These are phyloP conservation scores for Corchorus capsularis DNA, from an alignment of 345 rosid genomes.

Conservation along the genomic window DNA sequence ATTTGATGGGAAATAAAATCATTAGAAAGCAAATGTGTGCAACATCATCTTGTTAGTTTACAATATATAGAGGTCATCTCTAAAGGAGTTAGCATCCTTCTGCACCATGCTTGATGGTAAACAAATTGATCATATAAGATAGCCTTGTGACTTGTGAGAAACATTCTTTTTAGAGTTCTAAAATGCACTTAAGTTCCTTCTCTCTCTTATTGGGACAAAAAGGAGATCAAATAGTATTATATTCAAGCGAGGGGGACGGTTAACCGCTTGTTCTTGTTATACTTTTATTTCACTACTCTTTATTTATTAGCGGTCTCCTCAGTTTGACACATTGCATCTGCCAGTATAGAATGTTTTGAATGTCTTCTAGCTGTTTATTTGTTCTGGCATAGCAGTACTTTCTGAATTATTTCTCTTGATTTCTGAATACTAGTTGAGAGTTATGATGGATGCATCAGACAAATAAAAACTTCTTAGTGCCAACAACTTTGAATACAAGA, in stretches of 20 bases:
- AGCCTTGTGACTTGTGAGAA: not conserved
- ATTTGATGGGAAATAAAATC: slow-evolving; percentile 9
- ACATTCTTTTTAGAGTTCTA: not conserved
- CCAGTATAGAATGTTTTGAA: not conserved
- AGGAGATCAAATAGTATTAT: not conserved
- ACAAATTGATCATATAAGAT: not conserved
- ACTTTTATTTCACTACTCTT: not conserved
- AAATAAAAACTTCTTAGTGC: not conserved
- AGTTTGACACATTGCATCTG: not conserved
- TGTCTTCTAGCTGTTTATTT: not conserved
- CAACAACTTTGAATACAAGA: slow-evolving; percentile 9
- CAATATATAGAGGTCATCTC: not conserved
- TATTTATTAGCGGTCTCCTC: not conserved
- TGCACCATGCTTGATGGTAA: not conserved
- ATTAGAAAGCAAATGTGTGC: not conserved
- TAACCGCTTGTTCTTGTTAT: not conserved
- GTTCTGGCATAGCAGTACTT: not conserved
- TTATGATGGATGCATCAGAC: not conserved
- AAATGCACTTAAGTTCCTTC: not conserved
- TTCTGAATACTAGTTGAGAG: slow-evolving; percentile 12
- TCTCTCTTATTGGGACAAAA: not conserved
- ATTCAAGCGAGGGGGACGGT: not conserved
- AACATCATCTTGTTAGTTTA: not conserved
- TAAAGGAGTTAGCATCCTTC: not conserved
- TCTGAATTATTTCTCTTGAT: slow-evolving; percentile 2